phyloP scores from a whole-genome alignment of 129 eudicot species.

The Tanacetum coccineum region DNA sequence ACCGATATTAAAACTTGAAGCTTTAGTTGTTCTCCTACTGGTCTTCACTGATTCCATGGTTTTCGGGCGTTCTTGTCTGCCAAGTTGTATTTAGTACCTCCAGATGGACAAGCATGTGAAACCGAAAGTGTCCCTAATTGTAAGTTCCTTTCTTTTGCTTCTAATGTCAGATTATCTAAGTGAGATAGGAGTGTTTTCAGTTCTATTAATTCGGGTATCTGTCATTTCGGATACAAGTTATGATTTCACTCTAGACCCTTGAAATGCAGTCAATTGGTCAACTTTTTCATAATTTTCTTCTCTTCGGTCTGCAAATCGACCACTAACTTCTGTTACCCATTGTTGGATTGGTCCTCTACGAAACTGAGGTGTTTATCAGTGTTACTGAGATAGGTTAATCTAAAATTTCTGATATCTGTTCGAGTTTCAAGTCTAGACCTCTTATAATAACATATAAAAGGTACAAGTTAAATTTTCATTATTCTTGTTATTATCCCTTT shows the following conservation, averaged over 20 bases:
- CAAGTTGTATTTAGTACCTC: too few relatives aligned
- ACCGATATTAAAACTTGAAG: conserved; percentile 32
- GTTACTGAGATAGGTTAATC: conserved; percentile 17
- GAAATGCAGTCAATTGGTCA: conserved; percentile 26
- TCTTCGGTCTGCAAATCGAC: conserved; percentile 30
- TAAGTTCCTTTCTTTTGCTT: too few relatives aligned
- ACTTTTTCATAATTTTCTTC: conserved; percentile 34
- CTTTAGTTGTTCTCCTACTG: conserved; percentile 27
- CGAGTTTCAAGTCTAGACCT: too few relatives aligned
- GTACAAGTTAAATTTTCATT: too few relatives aligned
- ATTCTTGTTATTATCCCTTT: too few relatives aligned
- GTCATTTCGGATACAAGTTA: conserved; percentile 33
- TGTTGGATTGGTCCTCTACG: conserved; percentile 17
- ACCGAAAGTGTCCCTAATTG: too few relatives aligned
- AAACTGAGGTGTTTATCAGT: not conserved
- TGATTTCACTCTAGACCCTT: conserved; percentile 36
- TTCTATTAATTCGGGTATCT: conserved; percentile 18
- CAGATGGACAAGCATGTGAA: conserved; percentile 13
- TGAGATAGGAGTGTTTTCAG: not conserved
- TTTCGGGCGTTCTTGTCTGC: too few relatives aligned
- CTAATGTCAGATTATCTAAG: too few relatives aligned
- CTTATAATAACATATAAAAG: too few relatives aligned
- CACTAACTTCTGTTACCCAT: conserved; percentile 2
- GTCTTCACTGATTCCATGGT: conserved; percentile 17
- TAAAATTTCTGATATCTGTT: conserved; percentile 26